Percentiles rank a stretch among this genome's conserved stretches.
Evolutionary conservation across 441 rosid genomes (phyloP).

Genomic region (Omphalea diandra): DNA sequence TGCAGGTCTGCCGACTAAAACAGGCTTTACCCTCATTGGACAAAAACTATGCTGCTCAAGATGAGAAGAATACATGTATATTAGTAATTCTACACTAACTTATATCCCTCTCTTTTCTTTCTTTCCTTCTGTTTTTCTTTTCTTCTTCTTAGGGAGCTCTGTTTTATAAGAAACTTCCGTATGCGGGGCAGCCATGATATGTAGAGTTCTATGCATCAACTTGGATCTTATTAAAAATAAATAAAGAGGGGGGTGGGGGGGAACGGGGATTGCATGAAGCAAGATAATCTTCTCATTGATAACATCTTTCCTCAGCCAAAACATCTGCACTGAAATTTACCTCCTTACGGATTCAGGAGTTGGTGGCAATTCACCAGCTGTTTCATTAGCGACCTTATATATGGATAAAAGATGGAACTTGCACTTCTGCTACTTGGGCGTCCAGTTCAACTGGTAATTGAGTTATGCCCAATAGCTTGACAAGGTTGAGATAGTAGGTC

Average conservation of each 20-base stretch:
- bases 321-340: not conserved
- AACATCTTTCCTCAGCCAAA: not conserved
- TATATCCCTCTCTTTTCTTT: slow-evolving; percentile 6
- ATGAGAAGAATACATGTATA: slow-evolving; percentile 69
- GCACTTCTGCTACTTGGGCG: not conserved
- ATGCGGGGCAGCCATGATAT: too few relatives aligned
- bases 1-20: slow-evolving; percentile 61
- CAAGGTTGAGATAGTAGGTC: too few relatives aligned
- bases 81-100: not conserved
- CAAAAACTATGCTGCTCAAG: slow-evolving; percentile 76
- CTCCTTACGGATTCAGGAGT: not conserved
- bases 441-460: not conserved
- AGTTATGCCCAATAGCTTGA: not conserved
- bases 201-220: not conserved
- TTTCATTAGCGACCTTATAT: not conserved
- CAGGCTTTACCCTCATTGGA: slow-evolving; percentile 54
- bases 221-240: not conserved
- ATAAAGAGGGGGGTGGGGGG: too few relatives aligned
- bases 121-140: not conserved
- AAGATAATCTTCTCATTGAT: not conserved
- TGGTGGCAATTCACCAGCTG: not conserved
- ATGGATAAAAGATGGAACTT: not conserved
- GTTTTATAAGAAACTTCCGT: not conserved
- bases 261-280: too few relatives aligned
- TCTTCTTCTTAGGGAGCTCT: not conserved